Evolutionary conservation across 805 yeast species (phyloP), one percentile per base, ranked within the genome.

Genomic region (Wickerhamiella nectarea): DNA sequence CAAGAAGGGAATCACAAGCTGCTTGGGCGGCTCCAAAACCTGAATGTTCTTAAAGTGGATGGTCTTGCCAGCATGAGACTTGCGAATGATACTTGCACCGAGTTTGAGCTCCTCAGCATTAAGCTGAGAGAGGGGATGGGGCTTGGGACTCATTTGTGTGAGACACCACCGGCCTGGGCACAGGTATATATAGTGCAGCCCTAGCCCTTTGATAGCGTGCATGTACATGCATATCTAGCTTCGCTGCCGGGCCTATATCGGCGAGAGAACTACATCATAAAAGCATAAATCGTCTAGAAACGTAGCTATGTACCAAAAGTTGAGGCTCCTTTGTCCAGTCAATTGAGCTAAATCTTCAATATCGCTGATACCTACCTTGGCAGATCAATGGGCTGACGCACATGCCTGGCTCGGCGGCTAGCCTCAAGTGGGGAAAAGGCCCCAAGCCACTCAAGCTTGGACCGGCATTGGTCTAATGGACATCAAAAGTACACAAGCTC

Each of bases 1-100:
- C 50, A 82, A 65, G 61, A 69, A 81, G 54, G 69, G 72, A 49
- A 75, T 56, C 79, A 82, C 77, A 49, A 71, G 76, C 52, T 71
- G 65, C 70, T 82, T 82, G 48, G 93, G 87, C 26, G 94, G 94
- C 57, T 82, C 93, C 38, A 58, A 56, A 19, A 46, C 41, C 38
- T 52, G 56, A 11, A 61, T 47, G 33, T 48, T 51, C 51, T 61
- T 61, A 52, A 60, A 52, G 48, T 60, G 63, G 25, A 61, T 47
- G 35, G 46, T 46, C 45, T 57, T 56, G 26, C 57, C 58, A 6
- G 43, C 31, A 44, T 59, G 57, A 29, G 53, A 51, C 45, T 47
- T 43, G 38, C 45, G 49, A 25, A 61, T 41, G 10, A 58, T 48
- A 17, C 15, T 24, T 10, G 56, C 58, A n/a, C 60, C 60, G 22